Evolutionary conservation across 352 stramenopile species (phyloP), one percentile per base, ranked within the genome.

Genomic region (Pythium inflatum): DNA sequence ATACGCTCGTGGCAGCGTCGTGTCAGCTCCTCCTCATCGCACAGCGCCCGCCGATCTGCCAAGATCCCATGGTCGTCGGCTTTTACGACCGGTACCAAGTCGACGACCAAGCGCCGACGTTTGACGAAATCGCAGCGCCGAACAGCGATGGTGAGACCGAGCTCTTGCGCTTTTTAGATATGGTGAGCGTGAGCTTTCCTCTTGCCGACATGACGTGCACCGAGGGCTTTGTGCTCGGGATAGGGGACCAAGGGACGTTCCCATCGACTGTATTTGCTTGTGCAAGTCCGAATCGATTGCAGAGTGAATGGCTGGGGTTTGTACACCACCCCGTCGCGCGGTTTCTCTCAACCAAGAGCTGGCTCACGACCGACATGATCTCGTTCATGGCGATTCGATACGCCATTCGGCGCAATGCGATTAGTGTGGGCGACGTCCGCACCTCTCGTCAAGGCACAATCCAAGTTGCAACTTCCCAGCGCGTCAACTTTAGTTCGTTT

Each of bases 331-430:
- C n/a, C n/a, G n/a, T n/a, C n/a, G n/a, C n/a, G n/a, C n/a, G n/a
- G n/a, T n/a, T n/a, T n/a, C n/a, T n/a, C n/a, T n/a, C n/a, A n/a
- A n/a, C n/a, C n/a, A n/a, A n/a, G n/a, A n/a, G n/a, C n/a, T n/a
- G n/a, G n/a, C n/a, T n/a, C n/a, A n/a, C n/a, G n/a, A n/a, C n/a
- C n/a, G n/a, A n/a, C n/a, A n/a, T n/a, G n/a, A n/a, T n/a, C n/a
- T n/a, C n/a, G n/a, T n/a, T n/a, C n/a, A n/a, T n/a, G n/a, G n/a
- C n/a, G n/a, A n/a, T n/a, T n/a, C n/a, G n/a, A n/a, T n/a, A n/a
- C n/a, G n/a, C 77, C 7, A 74, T 88, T 25, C 76, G 81, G 11
- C 76, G 87, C 34, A 85, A 88, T 45, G 75, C 66, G 18, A 68
- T 74, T 33, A 77, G 66, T 30, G 50, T 67, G 41, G 77, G 71